Evolutionary conservation across 306 rosid species (phyloP), one percentile per base, ranked within the genome.

Genomic region (Cucumis melo): DNA sequence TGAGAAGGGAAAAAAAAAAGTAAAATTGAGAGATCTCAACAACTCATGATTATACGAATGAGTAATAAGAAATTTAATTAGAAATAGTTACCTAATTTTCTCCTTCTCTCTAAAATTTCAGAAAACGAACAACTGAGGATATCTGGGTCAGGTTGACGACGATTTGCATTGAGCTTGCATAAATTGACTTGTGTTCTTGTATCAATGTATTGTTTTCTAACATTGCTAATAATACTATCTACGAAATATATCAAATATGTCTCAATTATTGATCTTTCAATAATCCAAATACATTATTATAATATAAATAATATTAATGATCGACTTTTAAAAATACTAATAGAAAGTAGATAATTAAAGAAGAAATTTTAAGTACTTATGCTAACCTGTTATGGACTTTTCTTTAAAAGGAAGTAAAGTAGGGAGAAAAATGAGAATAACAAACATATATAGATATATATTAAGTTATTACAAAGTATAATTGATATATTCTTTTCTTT

Each of bases 221-320:
- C 23, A 70, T 70, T 70, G 75, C 41, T 70, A 46, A 70, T 70
- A 44, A 70, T 70, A 44, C 39, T 9, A 46, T 70, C 75, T 70
- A 4, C 36, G 15, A 5, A 44, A 61, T 61, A 27, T 2, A 64
- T 3, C 8, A 39, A 34, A 36, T 36, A 3, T 14, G 19, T 65
- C 1, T 7, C 0, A 1, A 5, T 15, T 50, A 15, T 14, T 50
- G 21, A 2, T 44, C 14, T 42, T 42, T 12, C 19, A 38, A 66
- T 39, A 32, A 32, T 32, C 48, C 7, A 41, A 39, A 46, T 46
- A 46, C 53, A 3, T 13, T 13, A 42, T 0, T 0, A 27, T 27
- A 27, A 27, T 32, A 32, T 32, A 32, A 32, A 32, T 32, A 32
- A 32, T 5, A 32, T 32, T 32, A 32, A 32, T 32, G 3, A 8